Percentiles rank a stretch among this genome's conserved stretches.
These are phyloP conservation scores for Aspergillus tubingensis DNA, from an alignment of 2,329 filamentous ascomycete species.

Conservation along the genomic window DNA sequence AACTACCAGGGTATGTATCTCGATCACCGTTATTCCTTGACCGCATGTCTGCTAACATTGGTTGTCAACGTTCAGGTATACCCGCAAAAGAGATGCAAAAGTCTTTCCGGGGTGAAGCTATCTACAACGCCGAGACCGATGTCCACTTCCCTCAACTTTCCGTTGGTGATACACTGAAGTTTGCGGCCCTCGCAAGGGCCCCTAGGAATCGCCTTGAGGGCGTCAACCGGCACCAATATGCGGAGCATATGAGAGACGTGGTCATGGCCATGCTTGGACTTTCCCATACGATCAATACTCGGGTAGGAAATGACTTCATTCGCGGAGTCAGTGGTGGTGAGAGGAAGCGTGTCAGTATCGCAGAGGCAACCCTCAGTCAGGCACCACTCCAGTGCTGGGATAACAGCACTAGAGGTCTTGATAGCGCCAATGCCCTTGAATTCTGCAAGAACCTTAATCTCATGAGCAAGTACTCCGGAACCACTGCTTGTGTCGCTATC, in stretches of 20 bases:
- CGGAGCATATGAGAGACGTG: slow-evolving; percentile 46
- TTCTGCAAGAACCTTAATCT: slow-evolving; percentile 56
- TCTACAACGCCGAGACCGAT: slow-evolving; percentile 83
- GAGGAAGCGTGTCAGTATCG: slow-evolving; percentile 63
- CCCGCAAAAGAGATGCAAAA: slow-evolving; percentile 54
- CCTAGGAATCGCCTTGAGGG: slow-evolving; percentile 44
- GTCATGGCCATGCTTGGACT: slow-evolving; percentile 48
- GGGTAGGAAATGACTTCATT: slow-evolving; percentile 57
- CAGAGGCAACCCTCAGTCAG: slow-evolving; percentile 53
- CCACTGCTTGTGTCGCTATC: slow-evolving; percentile 51
- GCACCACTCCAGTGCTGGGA: slow-evolving; percentile 52
- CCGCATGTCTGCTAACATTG: background rate
- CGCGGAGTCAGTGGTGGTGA: slow-evolving; percentile 64
- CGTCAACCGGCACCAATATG: slow-evolving; percentile 46
- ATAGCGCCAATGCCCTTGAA: slow-evolving; percentile 58
- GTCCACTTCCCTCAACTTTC: slow-evolving; percentile 77
- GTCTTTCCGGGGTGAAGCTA: slow-evolving; percentile 79
- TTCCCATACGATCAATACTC: slow-evolving; percentile 54
- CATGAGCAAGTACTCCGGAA: slow-evolving; percentile 52
- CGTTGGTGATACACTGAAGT: slow-evolving; percentile 76
- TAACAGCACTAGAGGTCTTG: slow-evolving; percentile 52
- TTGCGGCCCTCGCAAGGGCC: slow-evolving; percentile 71
- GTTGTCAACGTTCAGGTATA: slow-evolving; percentile 26
- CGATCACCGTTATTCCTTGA: no score
- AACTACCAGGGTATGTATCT: slow-evolving; percentile 28